Evolutionary conservation across 1,284 basidiomycete species (phyloP).

Genomic region (Ustilago esculenta): DNA sequence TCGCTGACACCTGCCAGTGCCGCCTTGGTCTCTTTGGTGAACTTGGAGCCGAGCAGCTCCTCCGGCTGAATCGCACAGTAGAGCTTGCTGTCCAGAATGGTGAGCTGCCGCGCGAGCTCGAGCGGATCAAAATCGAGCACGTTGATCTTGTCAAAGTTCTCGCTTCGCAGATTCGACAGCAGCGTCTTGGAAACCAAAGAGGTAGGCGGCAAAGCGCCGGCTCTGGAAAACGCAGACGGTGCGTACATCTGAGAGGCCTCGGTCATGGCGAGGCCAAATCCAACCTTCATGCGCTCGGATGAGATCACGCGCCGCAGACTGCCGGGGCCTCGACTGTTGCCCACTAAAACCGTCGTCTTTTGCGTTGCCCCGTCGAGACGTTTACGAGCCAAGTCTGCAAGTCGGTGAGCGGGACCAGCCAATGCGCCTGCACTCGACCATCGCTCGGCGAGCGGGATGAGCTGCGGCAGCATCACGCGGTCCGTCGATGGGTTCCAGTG

Average conservation of each 20-base stretch:
- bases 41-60: slow-evolving; percentile 67
- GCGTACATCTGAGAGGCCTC: slow-evolving; percentile 56
- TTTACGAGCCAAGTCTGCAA: slow-evolving; percentile 61
- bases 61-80: slow-evolving; percentile 67
- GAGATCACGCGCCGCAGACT: slow-evolving; percentile 63
- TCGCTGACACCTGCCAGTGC: slow-evolving; percentile 26
- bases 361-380: slow-evolving; percentile 39
- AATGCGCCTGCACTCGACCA: slow-evolving; percentile 67
- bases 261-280: slow-evolving; percentile 34
- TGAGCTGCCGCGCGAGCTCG: slow-evolving; percentile 73
- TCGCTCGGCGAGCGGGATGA: slow-evolving; percentile 77
- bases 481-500: slow-evolving; percentile 79
- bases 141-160: slow-evolving; percentile 70
- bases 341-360: slow-evolving; percentile 42
- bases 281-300: slow-evolving; percentile 59
- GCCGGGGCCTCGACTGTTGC: slow-evolving; percentile 42
- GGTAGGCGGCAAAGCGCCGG: slow-evolving; percentile 66
- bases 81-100: slow-evolving; percentile 65
- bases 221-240: slow-evolving; percentile 39
- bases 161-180: slow-evolving; percentile 70
- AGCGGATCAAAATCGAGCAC: slow-evolving; percentile 87
- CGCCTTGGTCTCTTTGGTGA: slow-evolving; percentile 58
- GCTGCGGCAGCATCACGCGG: slow-evolving; percentile 69
- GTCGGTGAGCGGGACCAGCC: slow-evolving; percentile 74
- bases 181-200: slow-evolving; percentile 86